These are phyloP conservation scores for Taphrina sp. DNA, from an alignment of 1,139 yeast species.

Conservation along the genomic window DNA sequence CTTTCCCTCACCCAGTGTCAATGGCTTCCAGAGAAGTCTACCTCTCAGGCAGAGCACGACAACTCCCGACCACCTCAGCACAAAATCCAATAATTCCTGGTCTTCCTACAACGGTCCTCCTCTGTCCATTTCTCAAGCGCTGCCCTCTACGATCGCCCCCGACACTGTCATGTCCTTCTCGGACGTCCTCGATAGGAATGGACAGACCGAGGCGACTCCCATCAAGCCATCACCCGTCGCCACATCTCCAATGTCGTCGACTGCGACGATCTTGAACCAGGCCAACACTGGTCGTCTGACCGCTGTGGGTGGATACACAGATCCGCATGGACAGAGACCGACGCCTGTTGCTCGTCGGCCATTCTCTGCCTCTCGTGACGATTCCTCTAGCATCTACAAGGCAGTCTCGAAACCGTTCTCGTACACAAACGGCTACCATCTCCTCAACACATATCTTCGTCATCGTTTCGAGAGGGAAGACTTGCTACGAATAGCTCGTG, in stretches of 20 bases:
- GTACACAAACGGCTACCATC: constrained; percentile 88
- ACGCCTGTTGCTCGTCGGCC: constrained; percentile 31
- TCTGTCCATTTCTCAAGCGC: neutral
- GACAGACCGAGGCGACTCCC: neutral
- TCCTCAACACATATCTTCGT: constrained; percentile 69
- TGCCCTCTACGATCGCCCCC: neutral
- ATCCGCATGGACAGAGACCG: constrained; percentile 32
- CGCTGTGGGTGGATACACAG: neutral
- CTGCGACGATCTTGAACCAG: no score
- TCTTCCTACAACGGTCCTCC: neutral
- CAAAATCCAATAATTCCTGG: constrained; percentile 7
- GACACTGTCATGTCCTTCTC: no score
- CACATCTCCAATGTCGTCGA: neutral
- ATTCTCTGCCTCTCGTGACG: constrained; percentile 34
- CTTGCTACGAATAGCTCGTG: constrained; percentile 78
- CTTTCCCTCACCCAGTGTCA: constrained; percentile 19
- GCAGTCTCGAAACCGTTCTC: constrained; percentile 72
- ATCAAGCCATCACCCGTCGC: neutral
- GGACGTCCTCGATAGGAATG: no score
- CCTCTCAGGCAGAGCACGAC: constrained; percentile 6
- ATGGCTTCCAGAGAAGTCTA: neutral
- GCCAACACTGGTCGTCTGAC: neutral
- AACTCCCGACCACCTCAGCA: constrained; percentile 13
- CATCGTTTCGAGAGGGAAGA: constrained; percentile 67
- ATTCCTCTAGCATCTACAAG: constrained; percentile 64